Percentiles rank a stretch among this genome's conserved stretches.
These are phyloP conservation scores for Cladosporium phlei DNA, from an alignment of 2,329 filamentous ascomycete genomes.

Conservation along the genomic window DNA sequence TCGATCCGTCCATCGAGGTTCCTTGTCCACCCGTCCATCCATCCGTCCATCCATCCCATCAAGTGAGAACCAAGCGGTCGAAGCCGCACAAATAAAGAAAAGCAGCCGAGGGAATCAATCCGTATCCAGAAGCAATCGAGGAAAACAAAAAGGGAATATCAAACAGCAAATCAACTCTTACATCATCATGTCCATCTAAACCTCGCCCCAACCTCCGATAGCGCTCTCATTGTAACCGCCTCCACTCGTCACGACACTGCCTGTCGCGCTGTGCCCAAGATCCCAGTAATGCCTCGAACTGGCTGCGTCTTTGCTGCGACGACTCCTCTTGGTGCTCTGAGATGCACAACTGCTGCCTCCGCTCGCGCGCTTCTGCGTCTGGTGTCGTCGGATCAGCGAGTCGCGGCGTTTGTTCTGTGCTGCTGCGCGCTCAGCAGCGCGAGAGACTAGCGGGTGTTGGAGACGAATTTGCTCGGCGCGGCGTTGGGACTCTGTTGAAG, in stretches of 20 bases:
- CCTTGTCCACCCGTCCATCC: no score
- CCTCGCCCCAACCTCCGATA: conserved; percentile 70
- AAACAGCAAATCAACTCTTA: not conserved
- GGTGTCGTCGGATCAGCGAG: conserved; percentile 20
- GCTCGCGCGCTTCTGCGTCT: conserved; percentile 38
- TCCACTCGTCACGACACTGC: conserved; percentile 30
- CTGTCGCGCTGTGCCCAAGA: conserved; percentile 72
- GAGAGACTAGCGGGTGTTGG: conserved; percentile 78
- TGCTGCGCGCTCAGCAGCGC: conserved; percentile 38
- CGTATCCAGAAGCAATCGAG: no score
- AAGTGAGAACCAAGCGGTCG: no score
- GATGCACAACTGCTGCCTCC: conserved; percentile 68
- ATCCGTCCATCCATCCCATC: no score
- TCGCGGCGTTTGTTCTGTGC: conserved; percentile 25
- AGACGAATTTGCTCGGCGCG: conserved; percentile 80
- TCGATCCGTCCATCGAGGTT: no score
- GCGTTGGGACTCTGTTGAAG: conserved; percentile 59
- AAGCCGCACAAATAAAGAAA: no score
- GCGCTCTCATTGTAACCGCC: conserved; percentile 45
- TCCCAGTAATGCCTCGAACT: conserved; percentile 91
- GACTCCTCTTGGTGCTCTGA: conserved; percentile 71
- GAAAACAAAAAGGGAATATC: no score
- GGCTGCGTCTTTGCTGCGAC: conserved; percentile 47
- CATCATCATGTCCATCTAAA: conserved; percentile 36
- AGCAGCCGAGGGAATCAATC: no score